Evolutionary conservation across 108 stramenopile species (phyloP), one percentile per base, ranked within the genome.

Genomic region (Cylindrotheca closterium): DNA sequence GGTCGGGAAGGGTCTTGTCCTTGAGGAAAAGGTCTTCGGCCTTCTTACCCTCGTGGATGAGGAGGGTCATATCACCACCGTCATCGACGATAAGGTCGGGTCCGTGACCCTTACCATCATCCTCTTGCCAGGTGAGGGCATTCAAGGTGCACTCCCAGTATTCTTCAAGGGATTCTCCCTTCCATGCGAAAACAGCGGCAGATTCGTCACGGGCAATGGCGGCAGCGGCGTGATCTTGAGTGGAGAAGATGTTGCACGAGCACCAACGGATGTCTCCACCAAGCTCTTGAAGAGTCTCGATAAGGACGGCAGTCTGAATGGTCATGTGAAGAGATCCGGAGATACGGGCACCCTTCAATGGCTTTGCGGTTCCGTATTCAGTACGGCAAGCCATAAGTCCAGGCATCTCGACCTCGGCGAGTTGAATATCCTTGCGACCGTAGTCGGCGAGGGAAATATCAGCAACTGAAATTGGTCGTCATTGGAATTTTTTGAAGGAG

Each of bases 291-390:
- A 98, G 76, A 29, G 99, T 99, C 82, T 99, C 99, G 81, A 99
- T 99, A 59, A 99, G 95, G 58, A 99, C 99, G 37, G 97, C 99
- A 7, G 99, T 99, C 77, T 99, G 99, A 81, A 99, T 97, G 85
- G 99, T 99, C 99, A 99, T 99, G 95, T 99, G 99, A 64, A 99
- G 94, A 46, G 97, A 98, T 73, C 99, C 99, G 50, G 97, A 94
- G 59, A 97, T 86, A 75, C 96, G 96, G 30, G 98, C 91, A 55
- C 94, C 96, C 25, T 67, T 59, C 56, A 99, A 91, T 46, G 93
- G 90, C 55, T 93, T 83, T 37, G 78, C 25, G 48, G 77, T 68
- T 42, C 85, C 91, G 81, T 78, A 97, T 70, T 99, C 97, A 47
- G 76, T 68, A 52, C 96, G 92, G 96, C 95, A 97, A 47, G 96